Base-by-base conservation (phyloP, 75 land plant species). In the Picea sitchensis region DNA sequence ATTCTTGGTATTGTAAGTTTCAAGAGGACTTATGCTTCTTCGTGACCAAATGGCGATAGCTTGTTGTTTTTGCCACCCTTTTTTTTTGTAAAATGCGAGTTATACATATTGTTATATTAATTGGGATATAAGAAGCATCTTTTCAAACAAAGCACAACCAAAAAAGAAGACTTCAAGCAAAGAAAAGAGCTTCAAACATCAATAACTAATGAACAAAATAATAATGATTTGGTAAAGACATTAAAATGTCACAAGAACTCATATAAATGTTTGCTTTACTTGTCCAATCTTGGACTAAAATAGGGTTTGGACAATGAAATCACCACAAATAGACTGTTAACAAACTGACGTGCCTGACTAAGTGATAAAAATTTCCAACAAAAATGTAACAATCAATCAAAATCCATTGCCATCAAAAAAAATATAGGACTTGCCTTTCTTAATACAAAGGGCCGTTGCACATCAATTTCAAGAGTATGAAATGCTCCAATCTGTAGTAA, bases 391-490 rank as follows among this genome's bases (percentile, higher is more conserved):
- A 65, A 31, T 31, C 38, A 65, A 34, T 14, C 68, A 63, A 63
- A 21, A 65, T 30, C 41, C 18, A 36, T 67, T 67, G 18, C 6
- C 36, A 32, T 67, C 15, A 5, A 65, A 65, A 65, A 2, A 64
- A 65, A 14, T 5, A 36, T n/a, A 38, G 67, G 51, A 36, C 58
- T 15, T 84, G 85, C 92, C 93, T 96, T 97, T n/a, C 87, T 83
- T 61, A 97, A 81, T 9, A 86, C 88, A 81, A 97, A 93, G 59
- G 99, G 90, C 2, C 96, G 90, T 58, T 93, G 91, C 69, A 84
- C 86, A 69, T 93, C 99, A 71, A 97, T 78, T 77, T 95, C 98
- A 60, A 97, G 72, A 26, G 98, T 97, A 80, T 97, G 99, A 79
- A 88, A 97, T 58, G 91, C 88, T 13, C 98, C 98, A 30, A 95